Conservation (phyloP, 148 eudicot species). For the Polygonum aviculare region DNA sequence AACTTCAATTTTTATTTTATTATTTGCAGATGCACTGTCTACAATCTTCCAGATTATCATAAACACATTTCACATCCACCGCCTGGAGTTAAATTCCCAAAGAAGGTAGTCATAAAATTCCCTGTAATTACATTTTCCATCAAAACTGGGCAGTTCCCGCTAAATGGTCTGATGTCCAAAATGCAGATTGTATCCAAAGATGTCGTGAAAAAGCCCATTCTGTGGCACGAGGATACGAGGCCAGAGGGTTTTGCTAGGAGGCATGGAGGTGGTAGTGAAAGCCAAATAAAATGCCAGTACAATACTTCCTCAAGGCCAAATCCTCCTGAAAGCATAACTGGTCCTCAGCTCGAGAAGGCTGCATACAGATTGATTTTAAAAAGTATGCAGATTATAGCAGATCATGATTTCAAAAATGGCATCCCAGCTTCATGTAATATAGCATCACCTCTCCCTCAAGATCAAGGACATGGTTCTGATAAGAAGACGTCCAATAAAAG, state of each 20-base stretch:
- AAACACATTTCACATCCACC: constrained; percentile 67
- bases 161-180: neutral
- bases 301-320: constrained; percentile 30
- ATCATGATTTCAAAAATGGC: neutral
- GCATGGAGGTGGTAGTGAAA: neutral
- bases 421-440: neutral
- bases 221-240: constrained; percentile 82
- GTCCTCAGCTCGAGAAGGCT: constrained; percentile 72
- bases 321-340: constrained; percentile 51
- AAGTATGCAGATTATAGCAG: constrained; percentile 31
- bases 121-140: neutral
- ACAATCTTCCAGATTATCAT: constrained; percentile 83
- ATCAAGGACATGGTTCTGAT: neutral
- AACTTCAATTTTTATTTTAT: neutral
- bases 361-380: constrained; percentile 66
- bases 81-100: constrained; percentile 60
- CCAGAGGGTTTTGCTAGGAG: constrained; percentile 46
- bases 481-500: neutral
- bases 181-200: constrained; percentile 50
- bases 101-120: constrained; percentile 34
- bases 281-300: neutral
- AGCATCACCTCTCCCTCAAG: neutral
- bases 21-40: constrained; percentile 65
- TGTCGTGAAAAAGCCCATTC: constrained; percentile 54
- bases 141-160: neutral